Evolutionary conservation across 1,139 yeast species (phyloP).

Genomic region (Kazachstania sp.): DNA sequence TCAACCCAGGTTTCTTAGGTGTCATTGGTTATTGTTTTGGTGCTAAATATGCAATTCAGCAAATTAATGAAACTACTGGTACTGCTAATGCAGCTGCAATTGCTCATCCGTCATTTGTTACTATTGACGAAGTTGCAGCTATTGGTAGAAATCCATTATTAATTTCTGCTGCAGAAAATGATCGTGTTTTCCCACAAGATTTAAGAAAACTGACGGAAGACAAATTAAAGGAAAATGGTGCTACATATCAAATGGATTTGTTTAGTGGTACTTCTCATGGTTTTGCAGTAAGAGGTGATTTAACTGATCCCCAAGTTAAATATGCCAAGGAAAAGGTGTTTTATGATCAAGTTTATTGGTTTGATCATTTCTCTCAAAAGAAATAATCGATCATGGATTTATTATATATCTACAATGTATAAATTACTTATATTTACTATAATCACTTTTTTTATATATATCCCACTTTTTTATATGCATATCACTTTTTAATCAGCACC

Average conservation of each 20-base stretch:
- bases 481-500: conserved; percentile 11
- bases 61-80: conserved; percentile 43
- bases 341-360: conserved; percentile 51
- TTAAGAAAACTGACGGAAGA: conserved; percentile 53
- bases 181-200: conserved; percentile 52
- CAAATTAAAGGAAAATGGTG: conserved; percentile 42
- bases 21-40: conserved; percentile 82
- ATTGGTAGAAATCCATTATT: conserved; percentile 46
- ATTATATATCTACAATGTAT: neutral
- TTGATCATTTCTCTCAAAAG: conserved; percentile 21
- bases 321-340: conserved; percentile 68
- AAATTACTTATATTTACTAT: neutral
- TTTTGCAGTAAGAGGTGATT: conserved; percentile 69
- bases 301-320: conserved; percentile 41
- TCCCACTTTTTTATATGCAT: neutral
- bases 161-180: conserved; percentile 67
- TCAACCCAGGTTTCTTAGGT: conserved; percentile 45
- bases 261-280: conserved; percentile 65
- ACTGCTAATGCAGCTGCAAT: conserved; percentile 52
- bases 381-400: neutral
- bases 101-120: conserved; percentile 74
- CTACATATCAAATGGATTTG: conserved; percentile 50
- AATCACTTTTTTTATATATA: neutral
- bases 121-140: conserved; percentile 53
- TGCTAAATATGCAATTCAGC: conserved; percentile 56